phyloP scores from a whole-genome alignment of 495 filamentous ascomycete genomes.

The Lophiotrema nucula region DNA sequence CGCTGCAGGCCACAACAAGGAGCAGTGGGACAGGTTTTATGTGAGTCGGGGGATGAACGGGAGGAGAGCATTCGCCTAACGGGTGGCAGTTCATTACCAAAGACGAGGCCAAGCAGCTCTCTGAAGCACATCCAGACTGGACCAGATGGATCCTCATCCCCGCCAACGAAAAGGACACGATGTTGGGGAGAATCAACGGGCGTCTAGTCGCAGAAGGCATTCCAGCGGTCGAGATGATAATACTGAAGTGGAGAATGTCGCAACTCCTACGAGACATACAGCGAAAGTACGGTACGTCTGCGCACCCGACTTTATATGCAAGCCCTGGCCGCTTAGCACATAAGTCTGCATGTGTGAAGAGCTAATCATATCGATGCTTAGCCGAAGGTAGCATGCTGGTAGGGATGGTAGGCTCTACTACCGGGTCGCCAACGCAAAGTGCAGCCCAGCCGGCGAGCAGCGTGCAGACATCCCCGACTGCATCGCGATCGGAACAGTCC shows the following conservation, averaged over 20 bases:
- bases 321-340: constrained; percentile 2
- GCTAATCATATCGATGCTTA: constrained; percentile 28
- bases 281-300: constrained; percentile 28
- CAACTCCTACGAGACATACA: constrained; percentile 24
- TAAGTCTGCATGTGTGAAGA: constrained; percentile 15
- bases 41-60: constrained; percentile 15
- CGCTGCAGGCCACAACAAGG: constrained; percentile 22
- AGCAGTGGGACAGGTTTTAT: constrained; percentile 32
- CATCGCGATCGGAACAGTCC: constrained; percentile 5
- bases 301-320: constrained; percentile 12
- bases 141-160: constrained; percentile 26
- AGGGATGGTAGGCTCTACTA: constrained; percentile 1
- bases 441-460: constrained; percentile 5
- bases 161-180: constrained; percentile 26
- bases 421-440: constrained; percentile 3
- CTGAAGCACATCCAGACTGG: constrained; percentile 23
- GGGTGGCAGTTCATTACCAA: constrained; percentile 25
- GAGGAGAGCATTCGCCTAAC: background rate
- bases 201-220: constrained; percentile 26
- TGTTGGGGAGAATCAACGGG: constrained; percentile 24
- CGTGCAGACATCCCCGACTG: constrained; percentile 3
- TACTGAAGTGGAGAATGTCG: constrained; percentile 28
- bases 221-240: constrained; percentile 23
- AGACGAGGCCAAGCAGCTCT: constrained; percentile 22
- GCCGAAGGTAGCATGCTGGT: constrained; percentile 29